phyloP scores from a whole-genome alignment of 371 early-diverging fungal genomes.

The Syncephalastrum contaminatum region DNA sequence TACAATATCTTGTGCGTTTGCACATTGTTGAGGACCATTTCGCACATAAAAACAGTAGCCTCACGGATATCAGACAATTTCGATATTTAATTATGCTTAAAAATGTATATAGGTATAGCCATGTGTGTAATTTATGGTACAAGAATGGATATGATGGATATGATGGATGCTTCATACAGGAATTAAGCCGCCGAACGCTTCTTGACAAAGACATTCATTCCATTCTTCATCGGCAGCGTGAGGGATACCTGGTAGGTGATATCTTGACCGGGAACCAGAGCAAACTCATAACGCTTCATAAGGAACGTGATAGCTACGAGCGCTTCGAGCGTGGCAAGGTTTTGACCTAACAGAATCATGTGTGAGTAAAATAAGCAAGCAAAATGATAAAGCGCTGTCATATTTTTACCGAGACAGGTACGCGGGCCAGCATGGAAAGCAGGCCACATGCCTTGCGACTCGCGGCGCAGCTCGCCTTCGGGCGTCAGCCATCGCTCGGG shows the following conservation, averaged over 20 bases:
- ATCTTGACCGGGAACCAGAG: constrained; percentile 39
- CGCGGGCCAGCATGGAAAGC: constrained; percentile 69
- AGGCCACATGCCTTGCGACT: constrained; percentile 34
- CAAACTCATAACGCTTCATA: constrained; percentile 43
- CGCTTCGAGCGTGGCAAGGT: constrained; percentile 55
- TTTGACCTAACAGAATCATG: constrained; percentile 22
- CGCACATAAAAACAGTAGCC: no score
- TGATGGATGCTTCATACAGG: no score
- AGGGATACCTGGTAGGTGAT: constrained; percentile 38
- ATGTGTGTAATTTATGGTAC: no score
- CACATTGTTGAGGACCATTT: no score
- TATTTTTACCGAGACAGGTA: constrained; percentile 52
- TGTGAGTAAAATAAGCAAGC: constrained; percentile 1
- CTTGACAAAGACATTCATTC: constrained; percentile 40
- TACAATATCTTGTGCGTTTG: no score
- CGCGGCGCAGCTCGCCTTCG: constrained; percentile 24
- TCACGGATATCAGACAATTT: no score
- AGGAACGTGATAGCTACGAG: constrained; percentile 44
- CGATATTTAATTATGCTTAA: no score
- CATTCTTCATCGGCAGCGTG: constrained; percentile 54
- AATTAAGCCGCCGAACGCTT: constrained; percentile 11
- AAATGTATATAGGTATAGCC: no score
- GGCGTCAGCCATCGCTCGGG: constrained; percentile 63
- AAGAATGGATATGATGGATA: no score
- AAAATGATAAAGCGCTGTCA: no score